phyloP scores from a whole-genome alignment of 2,329 filamentous ascomycete genomes.

The Epichloe typhina region DNA sequence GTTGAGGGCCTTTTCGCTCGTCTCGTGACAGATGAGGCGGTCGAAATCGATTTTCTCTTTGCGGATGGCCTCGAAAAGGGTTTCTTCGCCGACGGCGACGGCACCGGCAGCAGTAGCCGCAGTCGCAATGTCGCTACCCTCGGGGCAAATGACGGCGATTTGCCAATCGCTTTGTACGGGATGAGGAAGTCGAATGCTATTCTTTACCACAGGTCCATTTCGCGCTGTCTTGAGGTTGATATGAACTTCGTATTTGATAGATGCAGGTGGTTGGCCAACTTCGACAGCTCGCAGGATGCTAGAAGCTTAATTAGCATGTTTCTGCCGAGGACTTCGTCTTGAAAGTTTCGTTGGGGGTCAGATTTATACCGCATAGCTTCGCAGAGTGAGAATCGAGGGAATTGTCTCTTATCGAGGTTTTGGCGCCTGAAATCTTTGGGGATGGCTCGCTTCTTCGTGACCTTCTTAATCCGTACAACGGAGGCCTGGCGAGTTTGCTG shows the following conservation, averaged over 20 bases:
- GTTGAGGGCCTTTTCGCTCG: slow-evolving; percentile 64
- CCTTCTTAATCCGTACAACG: slow-evolving; percentile 34
- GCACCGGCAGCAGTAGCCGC: slow-evolving; percentile 71
- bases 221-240: slow-evolving; percentile 73
- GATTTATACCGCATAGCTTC: slow-evolving; percentile 72
- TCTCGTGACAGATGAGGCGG: slow-evolving; percentile 70
- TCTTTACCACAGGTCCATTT: slow-evolving; percentile 77
- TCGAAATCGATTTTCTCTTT: slow-evolving; percentile 76
- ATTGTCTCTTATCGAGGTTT: slow-evolving; percentile 49
- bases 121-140: slow-evolving; percentile 58
- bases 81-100: slow-evolving; percentile 70
- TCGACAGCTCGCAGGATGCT: slow-evolving; percentile 88
- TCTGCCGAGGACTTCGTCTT: neutral
- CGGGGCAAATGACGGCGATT: slow-evolving; percentile 85
- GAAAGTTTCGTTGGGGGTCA: neutral
- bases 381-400: slow-evolving; percentile 60
- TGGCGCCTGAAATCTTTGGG: slow-evolving; percentile 56
- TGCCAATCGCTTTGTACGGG: slow-evolving; percentile 78
- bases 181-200: slow-evolving; percentile 76
- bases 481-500: slow-evolving; percentile 32
- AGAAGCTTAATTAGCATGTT: slow-evolving; percentile 1
- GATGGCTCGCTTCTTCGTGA: slow-evolving; percentile 42
- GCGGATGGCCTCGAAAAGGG: slow-evolving; percentile 66
- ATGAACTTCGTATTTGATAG: slow-evolving; percentile 78
- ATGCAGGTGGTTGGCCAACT: slow-evolving; percentile 63